Base-by-base conservation (phyloP, 2,329 filamentous ascomycete genomes). In the Chaetoscypha palmicola region DNA sequence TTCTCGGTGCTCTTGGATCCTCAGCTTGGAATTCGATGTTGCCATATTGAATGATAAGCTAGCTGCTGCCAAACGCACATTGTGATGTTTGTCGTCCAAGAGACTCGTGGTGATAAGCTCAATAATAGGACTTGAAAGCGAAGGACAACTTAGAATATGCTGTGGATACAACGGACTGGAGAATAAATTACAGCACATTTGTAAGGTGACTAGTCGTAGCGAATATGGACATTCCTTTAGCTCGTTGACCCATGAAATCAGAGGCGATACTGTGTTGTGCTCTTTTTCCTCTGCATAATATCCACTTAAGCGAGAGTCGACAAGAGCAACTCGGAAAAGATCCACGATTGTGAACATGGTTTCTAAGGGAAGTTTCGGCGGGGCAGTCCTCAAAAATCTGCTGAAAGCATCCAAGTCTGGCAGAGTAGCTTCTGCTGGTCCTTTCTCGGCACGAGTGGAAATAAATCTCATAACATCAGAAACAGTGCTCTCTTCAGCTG, bases 171-270 rank as follows among this genome's bases (percentile, higher is more conserved):
- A 69, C 0, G 78, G 74, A 1, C 82, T 83, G 0, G 78, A 81
- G 66, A 94, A 95, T 32, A 94, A 70, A 58, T 95, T 96, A 66
- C 88, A 94, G 1, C 79, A 74, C 58, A 91, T 74, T 55, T 96
- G 90, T 17, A 94, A 66, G 0, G 87, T 83, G 12, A 94, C 86
- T 2, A 96, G 77, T 11, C 88, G 82, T 1, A 94, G 73, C 3
- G 86, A 81, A 60, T 96, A 96, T 0, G 88, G 87, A 31, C 81
- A 85, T 1, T 68, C 64, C 7, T 67, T 59, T 23, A 76, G 69
- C 4, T 67, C 62, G 51, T 76, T 79, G 34, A 87, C 75, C 28
- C 76, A 66, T 2, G 74, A 64, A 2, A 88, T 61, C 2, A 95
- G 64, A 0, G 74, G 68, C 24, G 72, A 60, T 11, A 91, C 68